These are phyloP conservation scores for Plasmodium fragile DNA, from an alignment of 169 alveolate species.

Conservation along the genomic window DNA sequence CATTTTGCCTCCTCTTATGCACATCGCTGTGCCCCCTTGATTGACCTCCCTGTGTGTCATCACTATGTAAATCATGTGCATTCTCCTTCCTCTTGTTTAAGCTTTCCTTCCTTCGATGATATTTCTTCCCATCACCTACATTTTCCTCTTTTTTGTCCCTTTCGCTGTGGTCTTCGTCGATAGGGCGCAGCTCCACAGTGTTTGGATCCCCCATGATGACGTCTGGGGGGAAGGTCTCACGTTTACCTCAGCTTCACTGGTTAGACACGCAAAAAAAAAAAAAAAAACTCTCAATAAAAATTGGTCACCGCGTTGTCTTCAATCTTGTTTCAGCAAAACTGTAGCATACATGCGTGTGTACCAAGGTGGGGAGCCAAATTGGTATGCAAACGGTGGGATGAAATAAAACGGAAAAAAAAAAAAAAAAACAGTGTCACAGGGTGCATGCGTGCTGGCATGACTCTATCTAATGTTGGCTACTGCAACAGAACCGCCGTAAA, in stretches of 20 bases:
- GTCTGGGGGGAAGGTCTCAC: neutral
- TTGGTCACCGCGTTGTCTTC: neutral
- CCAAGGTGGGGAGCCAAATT: neutral
- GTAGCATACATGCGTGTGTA: neutral
- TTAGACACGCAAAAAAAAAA: neutral
- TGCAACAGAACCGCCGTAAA: neutral
- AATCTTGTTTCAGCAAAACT: neutral
- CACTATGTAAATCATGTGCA: neutral
- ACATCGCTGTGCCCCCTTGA: neutral
- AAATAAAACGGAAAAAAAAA: neutral
- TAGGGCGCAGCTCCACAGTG: conserved; percentile 1
- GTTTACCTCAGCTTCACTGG: neutral
- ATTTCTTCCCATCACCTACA: neutral
- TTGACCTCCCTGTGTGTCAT: neutral
- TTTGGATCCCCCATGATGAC: neutral
- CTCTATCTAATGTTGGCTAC: neutral
- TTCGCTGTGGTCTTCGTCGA: neutral
- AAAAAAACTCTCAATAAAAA: neutral
- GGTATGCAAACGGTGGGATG: neutral
- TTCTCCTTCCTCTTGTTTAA: neutral
- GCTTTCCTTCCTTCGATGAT: neutral
- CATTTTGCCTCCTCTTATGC: neutral
- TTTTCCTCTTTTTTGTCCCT: neutral
- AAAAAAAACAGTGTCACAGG: neutral
- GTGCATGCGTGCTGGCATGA: neutral